Percentiles rank a stretch among this genome's conserved stretches.
phyloP scores from a whole-genome alignment of 2,329 filamentous ascomycete species.

The Hansfordia pulvinata region DNA sequence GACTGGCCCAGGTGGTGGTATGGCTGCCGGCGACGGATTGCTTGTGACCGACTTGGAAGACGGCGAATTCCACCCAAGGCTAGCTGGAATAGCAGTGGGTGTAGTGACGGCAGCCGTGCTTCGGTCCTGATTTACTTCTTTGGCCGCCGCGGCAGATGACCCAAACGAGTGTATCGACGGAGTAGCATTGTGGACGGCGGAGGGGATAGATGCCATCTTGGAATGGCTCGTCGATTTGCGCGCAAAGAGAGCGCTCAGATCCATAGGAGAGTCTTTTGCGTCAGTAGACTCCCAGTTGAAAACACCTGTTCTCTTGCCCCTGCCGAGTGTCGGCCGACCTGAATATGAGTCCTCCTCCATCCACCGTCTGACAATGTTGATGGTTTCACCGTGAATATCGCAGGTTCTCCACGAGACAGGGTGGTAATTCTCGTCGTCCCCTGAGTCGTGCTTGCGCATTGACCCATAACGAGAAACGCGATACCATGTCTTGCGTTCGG shows the following conservation, averaged over 20 bases:
- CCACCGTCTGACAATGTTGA: constrained; percentile 49
- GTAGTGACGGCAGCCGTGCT: constrained; percentile 8
- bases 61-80: constrained; percentile 18
- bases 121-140: too few relatives aligned
- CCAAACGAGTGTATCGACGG: constrained; percentile 1
- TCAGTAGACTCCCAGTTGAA: constrained; percentile 49
- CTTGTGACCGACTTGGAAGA: constrained; percentile 2
- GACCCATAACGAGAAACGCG: constrained; percentile 48
- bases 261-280: constrained; percentile 32
- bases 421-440: constrained; percentile 45
- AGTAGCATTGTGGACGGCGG: constrained; percentile 4
- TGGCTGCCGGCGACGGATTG: constrained; percentile 4
- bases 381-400: constrained; percentile 34
- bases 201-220: constrained; percentile 12
- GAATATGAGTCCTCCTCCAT: constrained; percentile 50
- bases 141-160: neutral
- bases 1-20: constrained; percentile 1
- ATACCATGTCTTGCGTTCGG: constrained; percentile 52
- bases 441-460: constrained; percentile 38
- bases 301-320: constrained; percentile 28
- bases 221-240: constrained; percentile 16
- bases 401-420: constrained; percentile 45
- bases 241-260: constrained; percentile 30
- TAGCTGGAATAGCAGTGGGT: constrained; percentile 10
- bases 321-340: constrained; percentile 31